phyloP scores from a whole-genome alignment of 2,329 filamentous ascomycete genomes.

The Zymoseptoria crescenta region DNA sequence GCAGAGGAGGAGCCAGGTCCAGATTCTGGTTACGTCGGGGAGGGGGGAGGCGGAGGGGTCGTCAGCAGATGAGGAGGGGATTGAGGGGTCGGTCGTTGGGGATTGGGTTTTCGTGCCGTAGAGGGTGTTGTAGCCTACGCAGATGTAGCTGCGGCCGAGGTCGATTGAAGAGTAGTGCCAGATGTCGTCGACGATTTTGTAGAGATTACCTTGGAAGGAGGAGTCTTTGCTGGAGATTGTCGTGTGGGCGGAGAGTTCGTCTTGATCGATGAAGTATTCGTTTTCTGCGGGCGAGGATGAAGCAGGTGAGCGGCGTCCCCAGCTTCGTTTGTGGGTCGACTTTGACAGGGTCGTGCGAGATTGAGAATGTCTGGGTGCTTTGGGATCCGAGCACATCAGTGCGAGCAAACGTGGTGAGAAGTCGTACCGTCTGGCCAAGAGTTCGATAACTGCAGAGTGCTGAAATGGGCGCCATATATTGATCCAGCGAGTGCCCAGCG shows the following conservation, averaged over 20 bases:
- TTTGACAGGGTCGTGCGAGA: conserved; percentile 8
- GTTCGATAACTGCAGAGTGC: conserved; percentile 50
- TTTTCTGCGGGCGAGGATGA: conserved; percentile 9
- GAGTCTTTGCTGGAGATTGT: conserved; percentile 21
- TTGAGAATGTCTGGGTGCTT: conserved; percentile 18
- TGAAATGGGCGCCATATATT: conserved; percentile 63
- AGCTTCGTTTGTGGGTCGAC: conserved; percentile 3
- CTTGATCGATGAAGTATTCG: conserved; percentile 7
- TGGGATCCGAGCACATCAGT: conserved; percentile 54
- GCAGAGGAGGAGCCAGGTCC: conserved; percentile 65
- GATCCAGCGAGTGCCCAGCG: conserved; percentile 60
- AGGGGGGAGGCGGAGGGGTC: neutral
- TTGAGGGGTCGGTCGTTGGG: too few species aligned
- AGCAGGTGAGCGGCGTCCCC: conserved; percentile 3
- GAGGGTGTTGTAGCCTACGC: conserved; percentile 63
- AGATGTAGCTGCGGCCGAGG: conserved; percentile 60
- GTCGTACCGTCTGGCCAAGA: conserved; percentile 55
- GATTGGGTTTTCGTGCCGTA: conserved; percentile 30
- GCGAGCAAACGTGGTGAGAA: conserved; percentile 60
- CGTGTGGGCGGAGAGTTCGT: conserved; percentile 23
- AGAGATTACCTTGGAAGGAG: conserved; percentile 36
- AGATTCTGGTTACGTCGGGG: conserved; percentile 27
- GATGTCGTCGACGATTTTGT: conserved; percentile 59
- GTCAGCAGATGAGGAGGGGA: neutral
- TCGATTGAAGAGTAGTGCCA: conserved; percentile 70